Evolutionary conservation across 23 red algal genomes (phyloP), one percentile per base, ranked within the genome.

Genomic region (Gracilaria gracilis): DNA sequence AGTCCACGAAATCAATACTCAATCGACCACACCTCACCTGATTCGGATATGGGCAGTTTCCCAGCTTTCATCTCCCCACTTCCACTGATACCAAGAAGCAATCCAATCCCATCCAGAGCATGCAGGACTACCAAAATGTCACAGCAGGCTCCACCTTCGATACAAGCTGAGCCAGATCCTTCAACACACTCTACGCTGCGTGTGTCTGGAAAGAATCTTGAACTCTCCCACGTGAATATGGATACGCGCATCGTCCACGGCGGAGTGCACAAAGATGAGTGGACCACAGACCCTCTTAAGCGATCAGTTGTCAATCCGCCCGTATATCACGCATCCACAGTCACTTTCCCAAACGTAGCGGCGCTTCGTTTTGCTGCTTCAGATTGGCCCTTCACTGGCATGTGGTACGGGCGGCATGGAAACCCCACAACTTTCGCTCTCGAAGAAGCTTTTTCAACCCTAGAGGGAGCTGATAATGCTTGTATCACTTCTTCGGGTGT

Each of bases 321-420:
- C 7, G 97, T 98, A 4, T 98, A 95, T 61, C 97, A 95, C 64
- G 87, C 93, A 40, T 98, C 97, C 20, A 98, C 97, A 32, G 94
- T 98, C 51, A 75, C 77, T 9, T 98, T 98, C 62, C 93, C 93
- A 34, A 95, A 79, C 25, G 83, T 95, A 0, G 85, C 85, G 36
- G 72, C 97, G 29, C 80, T 93, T 20, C 88, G 91, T 37, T 91
- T 80, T 48, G 93, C 97, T 50, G 65, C 93, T 9, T 72, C 85
- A 49, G 93, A 98, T 80, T 98, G 91, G 90, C 97, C 97, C 19
- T 95, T 96, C 71, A 95, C 93, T 62, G 97, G 97, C 61, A 82
- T 98, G 87, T 98, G 93, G 91, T 98, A 98, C 84, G 97, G 97
- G 13, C 85, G 97, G 39, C 97, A 98, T 80, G 97, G 97, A 11